A percentile compares a stretch with the other conserved stretches of the same genome.
Evolutionary conservation across 495 filamentous ascomycete genomes (phyloP).

Genomic region (Penicillium roqueforti): DNA sequence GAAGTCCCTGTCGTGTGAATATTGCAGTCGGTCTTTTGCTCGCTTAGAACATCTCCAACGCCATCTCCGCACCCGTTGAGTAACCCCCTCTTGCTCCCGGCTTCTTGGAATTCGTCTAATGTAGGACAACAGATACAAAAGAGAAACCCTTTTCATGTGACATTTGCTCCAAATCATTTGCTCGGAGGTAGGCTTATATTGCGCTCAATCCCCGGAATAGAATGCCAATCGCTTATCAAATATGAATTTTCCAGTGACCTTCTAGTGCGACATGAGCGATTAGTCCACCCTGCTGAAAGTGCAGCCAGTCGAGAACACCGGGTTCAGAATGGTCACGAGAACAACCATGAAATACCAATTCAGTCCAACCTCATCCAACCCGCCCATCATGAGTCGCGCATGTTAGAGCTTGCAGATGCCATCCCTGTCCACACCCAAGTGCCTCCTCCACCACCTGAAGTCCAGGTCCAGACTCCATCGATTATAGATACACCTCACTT

Average conservation of each 20-base stretch:
- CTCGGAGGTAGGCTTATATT: slow-evolving; percentile 38
- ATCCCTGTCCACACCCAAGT: slow-evolving; percentile 41
- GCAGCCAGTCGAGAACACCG: slow-evolving; percentile 45
- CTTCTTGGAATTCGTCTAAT: slow-evolving; percentile 23
- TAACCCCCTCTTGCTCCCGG: slow-evolving; percentile 30
- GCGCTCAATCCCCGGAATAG: slow-evolving; percentile 1
- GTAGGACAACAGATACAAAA: slow-evolving; percentile 43
- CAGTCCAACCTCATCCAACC: slow-evolving; percentile 39
- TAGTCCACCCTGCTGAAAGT: slow-evolving; percentile 63
- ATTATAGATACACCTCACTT: slow-evolving; percentile 46
- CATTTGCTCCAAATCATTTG: slow-evolving; percentile 49
- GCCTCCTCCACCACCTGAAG: slow-evolving; percentile 35
- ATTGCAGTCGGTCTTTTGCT: slow-evolving; percentile 49
- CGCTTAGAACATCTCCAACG: slow-evolving; percentile 51
- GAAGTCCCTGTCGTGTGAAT: slow-evolving; percentile 47
- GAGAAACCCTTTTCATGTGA: slow-evolving; percentile 55
- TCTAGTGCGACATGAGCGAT: slow-evolving; percentile 67
- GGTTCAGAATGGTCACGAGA: slow-evolving; percentile 24
- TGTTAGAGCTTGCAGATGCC: slow-evolving; percentile 46
- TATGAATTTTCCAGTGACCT: slow-evolving; percentile 50
- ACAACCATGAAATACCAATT: slow-evolving; percentile 35
- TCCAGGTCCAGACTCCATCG: slow-evolving; percentile 38
- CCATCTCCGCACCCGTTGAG: slow-evolving; percentile 53
- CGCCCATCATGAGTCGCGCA: slow-evolving; percentile 43
- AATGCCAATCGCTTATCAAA: slow-evolving; percentile 25